Evolutionary conservation across 768 basidiomycete genomes (phyloP).

Genomic region (Pleurotus sapidus): DNA sequence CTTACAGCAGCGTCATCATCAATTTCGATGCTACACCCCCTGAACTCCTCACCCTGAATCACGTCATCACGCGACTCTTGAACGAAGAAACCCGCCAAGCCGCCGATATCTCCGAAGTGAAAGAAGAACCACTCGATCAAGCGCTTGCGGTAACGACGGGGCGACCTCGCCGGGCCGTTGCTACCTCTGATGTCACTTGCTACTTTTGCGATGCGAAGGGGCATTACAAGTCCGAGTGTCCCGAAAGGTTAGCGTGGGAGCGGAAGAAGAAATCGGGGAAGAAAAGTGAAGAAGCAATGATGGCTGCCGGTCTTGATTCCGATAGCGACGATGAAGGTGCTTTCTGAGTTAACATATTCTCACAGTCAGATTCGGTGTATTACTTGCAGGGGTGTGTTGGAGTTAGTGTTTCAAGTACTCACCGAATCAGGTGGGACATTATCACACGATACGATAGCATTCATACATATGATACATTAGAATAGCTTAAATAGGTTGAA

Average conservation of each 20-base stretch:
- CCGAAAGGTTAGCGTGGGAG: slow-evolving; percentile 10
- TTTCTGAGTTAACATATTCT: background rate
- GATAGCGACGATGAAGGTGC: background rate
- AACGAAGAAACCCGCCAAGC: slow-evolving; percentile 27
- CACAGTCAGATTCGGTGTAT: background rate
- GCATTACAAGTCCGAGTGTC: slow-evolving; percentile 18
- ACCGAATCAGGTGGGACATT: too few species aligned
- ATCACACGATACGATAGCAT: too few species aligned
- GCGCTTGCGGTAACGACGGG: background rate
- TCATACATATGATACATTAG: too few species aligned
- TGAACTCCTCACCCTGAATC: slow-evolving; percentile 19
- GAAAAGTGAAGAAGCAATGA: background rate
- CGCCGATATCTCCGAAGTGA: background rate
- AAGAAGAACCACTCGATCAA: background rate
- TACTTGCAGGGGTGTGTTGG: slow-evolving; percentile 3
- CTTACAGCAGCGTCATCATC: slow-evolving; percentile 25
- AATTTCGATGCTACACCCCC: slow-evolving; percentile 24
- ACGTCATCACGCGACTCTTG: slow-evolving; percentile 25
- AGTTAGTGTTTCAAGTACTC: background rate
- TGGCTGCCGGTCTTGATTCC: slow-evolving; percentile 1
- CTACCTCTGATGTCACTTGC: slow-evolving; percentile 17
- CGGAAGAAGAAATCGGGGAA: slow-evolving; percentile 5
- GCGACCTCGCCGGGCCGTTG: background rate
- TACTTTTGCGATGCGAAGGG: slow-evolving; percentile 23
- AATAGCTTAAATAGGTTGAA: too few species aligned